Evolutionary conservation across 2,329 filamentous ascomycete species (phyloP).

Genomic region (Aspergillus phoenicis): DNA sequence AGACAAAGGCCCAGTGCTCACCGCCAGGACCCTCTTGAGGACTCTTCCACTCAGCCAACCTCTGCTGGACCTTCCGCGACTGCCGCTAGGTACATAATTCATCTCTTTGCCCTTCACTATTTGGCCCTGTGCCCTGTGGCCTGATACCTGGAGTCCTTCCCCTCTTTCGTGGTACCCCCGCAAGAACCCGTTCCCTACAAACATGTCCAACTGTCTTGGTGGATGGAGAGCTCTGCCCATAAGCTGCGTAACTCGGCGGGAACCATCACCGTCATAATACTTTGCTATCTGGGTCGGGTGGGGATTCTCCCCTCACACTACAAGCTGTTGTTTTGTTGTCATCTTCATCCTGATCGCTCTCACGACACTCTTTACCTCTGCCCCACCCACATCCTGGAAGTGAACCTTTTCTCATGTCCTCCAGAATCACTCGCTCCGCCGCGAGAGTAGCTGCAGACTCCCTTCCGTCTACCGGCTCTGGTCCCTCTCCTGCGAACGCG

Average conservation of each 20-base stretch:
- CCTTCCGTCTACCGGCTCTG: slow-evolving; percentile 47
- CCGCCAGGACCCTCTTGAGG: slow-evolving; percentile 48
- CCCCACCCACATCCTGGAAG: slow-evolving; percentile 20
- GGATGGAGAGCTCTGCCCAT: slow-evolving; percentile 6
- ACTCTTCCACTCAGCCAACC: slow-evolving; percentile 37
- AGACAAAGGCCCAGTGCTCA: slow-evolving; percentile 48
- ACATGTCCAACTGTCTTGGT: neutral
- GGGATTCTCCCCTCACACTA: neutral
- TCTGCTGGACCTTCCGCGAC: slow-evolving; percentile 35
- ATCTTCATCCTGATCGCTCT: neutral
- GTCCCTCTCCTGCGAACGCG: slow-evolving; percentile 42
- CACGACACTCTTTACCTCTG: slow-evolving; percentile 5
- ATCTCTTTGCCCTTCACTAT: slow-evolving; percentile 23
- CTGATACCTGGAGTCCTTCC: neutral
- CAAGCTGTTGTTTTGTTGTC: neutral
- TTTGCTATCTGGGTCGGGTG: neutral
- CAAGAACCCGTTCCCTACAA: neutral
- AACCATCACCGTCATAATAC: neutral
- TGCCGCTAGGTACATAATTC: slow-evolving; percentile 41
- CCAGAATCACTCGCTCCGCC: slow-evolving; percentile 94
- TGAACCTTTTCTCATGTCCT: slow-evolving; percentile 76
- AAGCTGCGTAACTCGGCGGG: neutral
- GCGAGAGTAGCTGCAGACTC: slow-evolving; percentile 79
- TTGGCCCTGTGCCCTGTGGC: slow-evolving; percentile 3
- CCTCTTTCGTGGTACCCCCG: slow-evolving; percentile 9